phyloP scores from a whole-genome alignment of 2,329 filamentous ascomycete species.

The Trichoderma brevicompactum region DNA sequence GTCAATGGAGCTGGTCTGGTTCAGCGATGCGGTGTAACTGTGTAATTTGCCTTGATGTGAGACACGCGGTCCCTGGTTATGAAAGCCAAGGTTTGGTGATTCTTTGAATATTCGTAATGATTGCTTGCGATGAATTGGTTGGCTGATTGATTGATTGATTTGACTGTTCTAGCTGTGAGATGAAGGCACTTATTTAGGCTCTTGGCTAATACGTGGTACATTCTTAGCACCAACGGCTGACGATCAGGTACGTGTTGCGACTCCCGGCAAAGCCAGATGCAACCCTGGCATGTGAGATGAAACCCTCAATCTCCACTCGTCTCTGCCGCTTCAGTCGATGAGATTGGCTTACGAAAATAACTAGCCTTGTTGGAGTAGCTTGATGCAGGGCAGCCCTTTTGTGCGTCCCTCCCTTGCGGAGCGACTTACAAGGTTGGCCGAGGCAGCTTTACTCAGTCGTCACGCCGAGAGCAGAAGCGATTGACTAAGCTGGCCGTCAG shows the following conservation, averaged over 20 bases:
- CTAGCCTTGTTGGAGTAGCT: background rate
- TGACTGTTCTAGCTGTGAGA: background rate
- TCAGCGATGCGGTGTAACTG: background rate
- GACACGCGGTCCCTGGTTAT: background rate
- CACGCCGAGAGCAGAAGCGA: background rate
- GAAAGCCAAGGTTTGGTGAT: no score
- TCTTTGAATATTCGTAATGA: no score
- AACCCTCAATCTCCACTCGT: background rate
- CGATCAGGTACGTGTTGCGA: no score
- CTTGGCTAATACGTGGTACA: no score
- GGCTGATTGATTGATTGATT: background rate
- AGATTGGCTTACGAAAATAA: background rate
- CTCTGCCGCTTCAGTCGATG: background rate
- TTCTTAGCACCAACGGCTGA: no score
- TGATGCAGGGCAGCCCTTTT: slow-evolving; percentile 1
- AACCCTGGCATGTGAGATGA: background rate
- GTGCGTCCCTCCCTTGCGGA: slow-evolving; percentile 2
- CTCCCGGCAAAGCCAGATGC: no score
- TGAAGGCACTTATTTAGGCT: background rate
- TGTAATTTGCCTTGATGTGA: background rate
- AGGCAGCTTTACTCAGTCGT: slow-evolving; percentile 25
- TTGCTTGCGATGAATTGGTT: background rate
- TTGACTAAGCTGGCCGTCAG: slow-evolving; percentile 13
- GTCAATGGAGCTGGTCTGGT: background rate
- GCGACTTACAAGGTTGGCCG: background rate